phyloP scores from a whole-genome alignment of 1,284 basidiomycete species.

The Rhodotorula sp. region DNA sequence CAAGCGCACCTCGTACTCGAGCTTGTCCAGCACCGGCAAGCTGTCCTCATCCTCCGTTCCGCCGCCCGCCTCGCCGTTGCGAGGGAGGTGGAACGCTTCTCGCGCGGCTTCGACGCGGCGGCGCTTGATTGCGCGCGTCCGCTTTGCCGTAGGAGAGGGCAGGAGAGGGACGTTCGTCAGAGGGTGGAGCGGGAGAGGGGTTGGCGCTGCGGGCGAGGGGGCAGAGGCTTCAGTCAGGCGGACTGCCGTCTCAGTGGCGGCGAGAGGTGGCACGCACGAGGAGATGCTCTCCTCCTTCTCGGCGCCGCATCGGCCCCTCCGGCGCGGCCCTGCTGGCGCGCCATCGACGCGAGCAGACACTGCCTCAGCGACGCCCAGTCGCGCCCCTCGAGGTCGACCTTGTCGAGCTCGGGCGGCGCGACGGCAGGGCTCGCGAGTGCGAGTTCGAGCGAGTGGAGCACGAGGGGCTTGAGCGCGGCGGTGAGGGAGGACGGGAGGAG shows the following conservation, averaged over 20 bases:
- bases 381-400: constrained; percentile 2
- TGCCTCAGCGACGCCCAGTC: constrained; percentile 5
- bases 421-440: neutral
- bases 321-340: neutral
- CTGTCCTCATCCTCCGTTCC: neutral
- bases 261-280: too few species aligned
- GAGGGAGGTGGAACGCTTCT: too few species aligned
- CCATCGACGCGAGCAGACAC: neutral
- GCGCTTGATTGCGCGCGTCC: too few species aligned
- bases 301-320: too few species aligned
- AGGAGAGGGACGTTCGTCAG: too few species aligned
- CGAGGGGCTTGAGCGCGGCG: neutral
- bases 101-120: too few species aligned
- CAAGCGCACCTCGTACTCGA: constrained; percentile 15
- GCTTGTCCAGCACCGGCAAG: constrained; percentile 1
- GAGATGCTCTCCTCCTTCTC: neutral
- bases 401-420: neutral
- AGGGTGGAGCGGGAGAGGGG: too few species aligned
- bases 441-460: neutral
- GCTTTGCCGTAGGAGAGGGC: too few species aligned
- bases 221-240: neutral
- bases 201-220: too few species aligned
- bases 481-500: constrained; percentile 23
- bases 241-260: too few species aligned
- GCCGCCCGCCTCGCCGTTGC: neutral